Conservation (phyloP, 1,284 basidiomycete species). For the Ceratobasidium theobromae region DNA sequence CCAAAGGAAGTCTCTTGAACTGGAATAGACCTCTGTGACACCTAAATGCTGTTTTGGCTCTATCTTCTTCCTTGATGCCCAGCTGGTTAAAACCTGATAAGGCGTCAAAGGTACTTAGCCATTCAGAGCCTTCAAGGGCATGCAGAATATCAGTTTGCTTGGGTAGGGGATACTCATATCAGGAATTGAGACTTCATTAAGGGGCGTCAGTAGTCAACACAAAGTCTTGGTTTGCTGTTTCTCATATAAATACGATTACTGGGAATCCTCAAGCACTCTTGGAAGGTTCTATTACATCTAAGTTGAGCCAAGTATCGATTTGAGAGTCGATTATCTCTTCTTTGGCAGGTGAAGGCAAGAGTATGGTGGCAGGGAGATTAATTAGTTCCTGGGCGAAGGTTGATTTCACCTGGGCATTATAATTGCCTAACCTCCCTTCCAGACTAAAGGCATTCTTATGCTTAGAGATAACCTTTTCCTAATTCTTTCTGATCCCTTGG, state of each 20-base stretch:
- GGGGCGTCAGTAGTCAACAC: conserved; percentile 43
- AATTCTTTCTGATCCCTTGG: too few species aligned
- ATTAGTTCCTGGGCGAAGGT: conserved; percentile 30
- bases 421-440: conserved; percentile 40
- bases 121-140: conserved; percentile 43
- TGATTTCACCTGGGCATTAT: conserved; percentile 36
- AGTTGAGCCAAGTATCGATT: conserved; percentile 41
- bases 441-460: conserved; percentile 39
- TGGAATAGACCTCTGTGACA: conserved; percentile 48
- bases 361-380: conserved; percentile 41
- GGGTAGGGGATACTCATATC: conserved; percentile 50
- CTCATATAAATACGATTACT: conserved; percentile 43
- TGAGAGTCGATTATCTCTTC: conserved; percentile 43
- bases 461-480: too few species aligned
- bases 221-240: conserved; percentile 42
- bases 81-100: conserved; percentile 49
- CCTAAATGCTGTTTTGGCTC: conserved; percentile 46
- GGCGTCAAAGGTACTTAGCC: conserved; percentile 46
- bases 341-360: conserved; percentile 42
- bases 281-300: conserved; percentile 45
- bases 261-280: conserved; percentile 44
- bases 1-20: conserved; percentile 51
- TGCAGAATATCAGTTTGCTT: conserved; percentile 46
- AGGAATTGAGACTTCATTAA: conserved; percentile 43
- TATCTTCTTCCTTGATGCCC: conserved; percentile 40